Conservation (phyloP, 2,329 filamentous ascomycete species). For the Ophiostoma triangulosporum region DNA sequence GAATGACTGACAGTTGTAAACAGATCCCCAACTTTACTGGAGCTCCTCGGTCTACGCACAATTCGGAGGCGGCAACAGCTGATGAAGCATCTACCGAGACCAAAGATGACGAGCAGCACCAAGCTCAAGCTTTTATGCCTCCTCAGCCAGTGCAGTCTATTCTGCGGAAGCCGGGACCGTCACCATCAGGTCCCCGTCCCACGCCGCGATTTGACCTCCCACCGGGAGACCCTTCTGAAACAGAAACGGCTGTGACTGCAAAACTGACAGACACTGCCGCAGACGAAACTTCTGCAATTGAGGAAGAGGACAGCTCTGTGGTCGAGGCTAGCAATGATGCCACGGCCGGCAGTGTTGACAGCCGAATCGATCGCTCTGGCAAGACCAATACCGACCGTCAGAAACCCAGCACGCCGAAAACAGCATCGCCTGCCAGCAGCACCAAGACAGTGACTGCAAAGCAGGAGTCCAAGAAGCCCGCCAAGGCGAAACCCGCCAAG, state of each 20-base stretch:
- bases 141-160: constrained; percentile 43
- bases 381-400: neutral
- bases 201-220: constrained; percentile 48
- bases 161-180: constrained; percentile 39
- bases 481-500: constrained; percentile 2
- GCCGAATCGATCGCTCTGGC: constrained; percentile 2
- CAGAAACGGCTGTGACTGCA: neutral
- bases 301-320: neutral
- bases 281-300: constrained; percentile 20
- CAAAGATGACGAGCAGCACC: neutral
- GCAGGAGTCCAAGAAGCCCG: neutral
- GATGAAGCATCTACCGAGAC: neutral
- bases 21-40: neutral
- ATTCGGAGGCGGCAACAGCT: neutral
- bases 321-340: neutral
- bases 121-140: constrained; percentile 24
- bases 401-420: neutral
- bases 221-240: constrained; percentile 26
- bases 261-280: constrained; percentile 8
- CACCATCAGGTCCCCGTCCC: constrained; percentile 35
- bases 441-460: constrained; percentile 1
- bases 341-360: neutral
- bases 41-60: constrained; percentile 11
- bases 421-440: neutral
- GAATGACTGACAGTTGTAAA: neutral